Conservation (phyloP, 2,329 filamentous ascomycete genomes). For the Cladosporium sp. region DNA sequence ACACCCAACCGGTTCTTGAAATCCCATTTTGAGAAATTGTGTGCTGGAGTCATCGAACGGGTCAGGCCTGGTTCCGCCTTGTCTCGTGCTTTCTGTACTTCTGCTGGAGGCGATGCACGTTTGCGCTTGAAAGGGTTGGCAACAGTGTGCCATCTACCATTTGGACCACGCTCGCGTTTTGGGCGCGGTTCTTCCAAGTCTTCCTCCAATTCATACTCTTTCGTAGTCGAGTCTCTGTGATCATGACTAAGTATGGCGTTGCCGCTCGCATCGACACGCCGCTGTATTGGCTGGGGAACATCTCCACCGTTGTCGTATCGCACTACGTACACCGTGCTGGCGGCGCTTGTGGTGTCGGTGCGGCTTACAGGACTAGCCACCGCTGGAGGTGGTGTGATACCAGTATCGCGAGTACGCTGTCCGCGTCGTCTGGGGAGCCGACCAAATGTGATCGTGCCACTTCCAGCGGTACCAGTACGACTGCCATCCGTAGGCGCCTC, state of each 20-base stretch:
- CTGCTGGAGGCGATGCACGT: conserved; percentile 58
- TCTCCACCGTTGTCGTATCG: conserved; percentile 57
- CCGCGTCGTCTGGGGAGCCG: conserved; percentile 22
- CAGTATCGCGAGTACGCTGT: conserved; percentile 11
- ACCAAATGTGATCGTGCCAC: conserved; percentile 26
- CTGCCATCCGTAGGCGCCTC: conserved; percentile 22
- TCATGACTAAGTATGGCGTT: conserved; percentile 5
- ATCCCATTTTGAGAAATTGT: conserved; percentile 47
- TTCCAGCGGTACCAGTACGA: conserved; percentile 19
- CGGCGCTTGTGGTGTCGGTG: conserved; percentile 61
- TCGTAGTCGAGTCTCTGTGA: conserved; percentile 17
- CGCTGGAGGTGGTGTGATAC: conserved; percentile 40
- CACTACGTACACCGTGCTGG: conserved; percentile 64
- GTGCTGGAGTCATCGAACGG: conserved; percentile 39
- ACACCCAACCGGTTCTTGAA: conserved; percentile 49
- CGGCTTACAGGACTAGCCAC: conserved; percentile 59
- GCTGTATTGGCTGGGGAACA: conserved; percentile 41
- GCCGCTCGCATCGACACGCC: conserved; percentile 23
- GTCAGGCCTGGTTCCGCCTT: conserved; percentile 24
- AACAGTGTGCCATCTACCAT: conserved; percentile 50
- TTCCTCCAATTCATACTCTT: conserved; percentile 28
- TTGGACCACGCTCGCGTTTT: conserved; percentile 35
- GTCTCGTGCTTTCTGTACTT: conserved; percentile 54
- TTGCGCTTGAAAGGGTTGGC: conserved; percentile 60
- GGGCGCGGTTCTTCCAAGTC: conserved; percentile 21